Percentiles rank a stretch among this genome's conserved stretches.
Conservation (phyloP, 2,329 filamentous ascomycete species). For the Lachnellula occidentalis region DNA sequence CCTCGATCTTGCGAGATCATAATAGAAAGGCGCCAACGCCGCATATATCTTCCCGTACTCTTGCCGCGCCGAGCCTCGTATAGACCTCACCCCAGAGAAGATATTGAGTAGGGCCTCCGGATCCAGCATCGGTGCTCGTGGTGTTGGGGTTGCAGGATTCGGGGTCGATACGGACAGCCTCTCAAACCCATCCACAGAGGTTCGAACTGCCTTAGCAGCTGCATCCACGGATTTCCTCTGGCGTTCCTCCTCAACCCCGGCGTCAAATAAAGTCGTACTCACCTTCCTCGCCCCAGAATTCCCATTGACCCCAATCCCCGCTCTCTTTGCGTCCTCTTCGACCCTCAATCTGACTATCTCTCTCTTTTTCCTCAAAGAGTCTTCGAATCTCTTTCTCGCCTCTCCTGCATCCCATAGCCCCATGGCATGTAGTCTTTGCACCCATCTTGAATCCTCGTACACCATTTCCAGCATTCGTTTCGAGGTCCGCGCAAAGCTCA, state of each 20-base stretch:
- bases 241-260: conserved; percentile 59
- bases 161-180: conserved; percentile 54
- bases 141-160: conserved; percentile 29
- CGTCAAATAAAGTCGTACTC: conserved; percentile 68
- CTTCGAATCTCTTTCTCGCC: conserved; percentile 74
- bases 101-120: conserved; percentile 62
- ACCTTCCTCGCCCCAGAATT: conserved; percentile 28
- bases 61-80: conserved; percentile 77
- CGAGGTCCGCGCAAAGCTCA: conserved; percentile 79
- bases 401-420: conserved; percentile 88
- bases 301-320: conserved; percentile 28
- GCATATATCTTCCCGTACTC: conserved; percentile 90
- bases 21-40: conserved; percentile 84
- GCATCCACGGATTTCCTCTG: conserved; percentile 36
- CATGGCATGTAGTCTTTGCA: conserved; percentile 78
- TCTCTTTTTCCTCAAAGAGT: conserved; percentile 55
- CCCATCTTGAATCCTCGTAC: conserved; percentile 96
- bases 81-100: conserved; percentile 66
- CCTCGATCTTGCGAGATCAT: conserved; percentile 67
- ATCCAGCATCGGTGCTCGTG: conserved; percentile 45
- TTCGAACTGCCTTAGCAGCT: conserved; percentile 20
- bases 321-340: conserved; percentile 31
- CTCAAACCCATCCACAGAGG: conserved; percentile 68
- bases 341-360: conserved; percentile 47
- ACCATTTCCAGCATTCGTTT: conserved; percentile 94